Evolutionary conservation across 176 grass and related monocot species (phyloP).

Genomic region (Hordeum marinum): DNA sequence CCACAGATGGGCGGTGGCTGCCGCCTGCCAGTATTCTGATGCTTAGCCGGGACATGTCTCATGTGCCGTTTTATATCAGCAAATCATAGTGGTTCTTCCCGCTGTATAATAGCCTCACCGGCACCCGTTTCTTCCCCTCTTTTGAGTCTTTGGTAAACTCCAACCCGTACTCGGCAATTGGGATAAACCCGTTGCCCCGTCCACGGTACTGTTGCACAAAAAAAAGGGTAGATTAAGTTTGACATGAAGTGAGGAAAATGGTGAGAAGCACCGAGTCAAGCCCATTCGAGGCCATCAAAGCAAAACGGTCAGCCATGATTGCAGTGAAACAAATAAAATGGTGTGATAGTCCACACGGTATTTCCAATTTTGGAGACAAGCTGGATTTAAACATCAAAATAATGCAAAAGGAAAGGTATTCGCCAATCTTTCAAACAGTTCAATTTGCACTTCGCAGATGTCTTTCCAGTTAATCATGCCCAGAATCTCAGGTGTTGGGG

Average conservation of each 20-base stretch:
- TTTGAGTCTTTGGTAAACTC: slow-evolving; percentile 64
- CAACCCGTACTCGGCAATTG: slow-evolving; percentile 84
- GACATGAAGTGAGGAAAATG: slow-evolving; percentile 2
- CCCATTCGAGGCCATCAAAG: not conserved
- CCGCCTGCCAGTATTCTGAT: not conserved
- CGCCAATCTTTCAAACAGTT: not conserved
- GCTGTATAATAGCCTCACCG: slow-evolving; percentile 79
- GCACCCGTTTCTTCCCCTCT: slow-evolving; percentile 54
- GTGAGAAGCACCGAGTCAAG: not conserved
- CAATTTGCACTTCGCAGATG: not conserved
- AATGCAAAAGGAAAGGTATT: not conserved
- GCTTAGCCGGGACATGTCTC: not conserved
- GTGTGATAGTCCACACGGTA: not conserved
- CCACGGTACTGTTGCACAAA: slow-evolving; percentile 55
- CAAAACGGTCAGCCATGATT: not conserved
- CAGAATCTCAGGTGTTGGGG: not conserved
- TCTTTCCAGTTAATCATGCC: not conserved
- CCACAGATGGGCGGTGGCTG: not conserved
- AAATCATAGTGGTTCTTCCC: slow-evolving; percentile 88
- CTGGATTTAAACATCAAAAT: not conserved
- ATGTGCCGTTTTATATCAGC: slow-evolving; percentile 45
- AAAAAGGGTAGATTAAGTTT: not conserved
- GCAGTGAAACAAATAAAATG: not conserved
- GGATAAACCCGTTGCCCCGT: slow-evolving; percentile 74
- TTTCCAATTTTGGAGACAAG: not conserved